Percentiles rank a stretch among this genome's conserved stretches.
Evolutionary conservation across 164 flowering plant genomes (phyloP).

Genomic region (Litsea cubeba): DNA sequence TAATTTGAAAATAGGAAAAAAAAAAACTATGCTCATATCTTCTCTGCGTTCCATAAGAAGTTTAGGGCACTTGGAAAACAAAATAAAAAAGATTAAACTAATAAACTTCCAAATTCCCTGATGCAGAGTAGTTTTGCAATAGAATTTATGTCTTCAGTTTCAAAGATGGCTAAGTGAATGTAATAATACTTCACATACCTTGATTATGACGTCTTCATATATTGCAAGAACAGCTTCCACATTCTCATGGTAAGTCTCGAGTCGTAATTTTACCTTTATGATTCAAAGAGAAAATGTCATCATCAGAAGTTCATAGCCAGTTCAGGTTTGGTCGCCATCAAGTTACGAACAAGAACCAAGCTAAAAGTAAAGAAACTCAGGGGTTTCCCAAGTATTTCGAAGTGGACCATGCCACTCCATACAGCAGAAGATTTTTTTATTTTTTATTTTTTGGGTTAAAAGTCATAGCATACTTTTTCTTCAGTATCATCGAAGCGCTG

Average conservation of each 20-base stretch:
- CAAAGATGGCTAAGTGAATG: too few relatives aligned
- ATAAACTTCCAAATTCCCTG: too few relatives aligned
- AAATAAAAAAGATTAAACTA: too few relatives aligned
- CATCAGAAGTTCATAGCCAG: neutral
- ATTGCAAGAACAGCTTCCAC: conserved; percentile 77
- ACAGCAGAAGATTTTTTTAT: neutral
- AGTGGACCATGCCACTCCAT: neutral
- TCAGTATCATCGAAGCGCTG: conserved; percentile 98
- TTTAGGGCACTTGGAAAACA: too few relatives aligned
- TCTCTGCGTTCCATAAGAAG: too few relatives aligned
- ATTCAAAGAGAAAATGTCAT: neutral
- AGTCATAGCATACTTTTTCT: conserved; percentile 57
- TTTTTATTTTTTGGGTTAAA: neutral
- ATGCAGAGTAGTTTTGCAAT: too few relatives aligned
- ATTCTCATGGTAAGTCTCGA: conserved; percentile 78
- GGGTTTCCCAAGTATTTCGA: neutral
- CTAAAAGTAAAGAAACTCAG: neutral
- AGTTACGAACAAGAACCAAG: neutral
- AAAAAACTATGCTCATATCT: too few relatives aligned
- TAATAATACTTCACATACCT: conserved; percentile 37
- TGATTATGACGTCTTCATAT: conserved; percentile 60
- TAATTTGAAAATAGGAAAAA: too few relatives aligned
- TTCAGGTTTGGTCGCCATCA: neutral
- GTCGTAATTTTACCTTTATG: conserved; percentile 73
- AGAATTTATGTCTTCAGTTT: too few relatives aligned